Conservation (phyloP, 1,139 yeast species). For the Yamadazyma atmosphaerica region DNA sequence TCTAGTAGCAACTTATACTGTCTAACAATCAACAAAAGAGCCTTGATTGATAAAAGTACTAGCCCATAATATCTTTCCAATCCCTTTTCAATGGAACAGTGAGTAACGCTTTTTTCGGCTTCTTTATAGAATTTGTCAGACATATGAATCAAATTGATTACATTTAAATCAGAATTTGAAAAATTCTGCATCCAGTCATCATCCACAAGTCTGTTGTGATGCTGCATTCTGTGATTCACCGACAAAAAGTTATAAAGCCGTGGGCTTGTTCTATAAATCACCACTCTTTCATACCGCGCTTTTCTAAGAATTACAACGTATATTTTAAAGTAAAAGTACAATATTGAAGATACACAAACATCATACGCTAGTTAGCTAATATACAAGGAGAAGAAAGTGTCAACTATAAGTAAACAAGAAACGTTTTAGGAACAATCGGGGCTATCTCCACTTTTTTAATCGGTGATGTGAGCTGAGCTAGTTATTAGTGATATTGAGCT, state of each 20-base stretch:
- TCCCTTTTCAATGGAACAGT: conserved; percentile 18
- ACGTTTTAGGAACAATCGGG: too few relatives aligned
- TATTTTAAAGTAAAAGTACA: conserved; percentile 1
- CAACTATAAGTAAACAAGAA: neutral
- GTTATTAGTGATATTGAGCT: conserved; percentile 19
- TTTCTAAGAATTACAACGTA: neutral
- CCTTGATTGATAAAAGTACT: conserved; percentile 40
- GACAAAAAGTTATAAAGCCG: too few relatives aligned
- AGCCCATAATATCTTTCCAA: conserved; percentile 29
- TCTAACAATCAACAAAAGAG: conserved; percentile 31
- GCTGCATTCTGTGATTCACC: too few relatives aligned
- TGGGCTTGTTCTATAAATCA: too few relatives aligned
- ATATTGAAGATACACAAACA: neutral
- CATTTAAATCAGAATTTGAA: neutral
- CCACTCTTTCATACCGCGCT: too few relatives aligned
- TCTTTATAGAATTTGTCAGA: conserved; percentile 24
- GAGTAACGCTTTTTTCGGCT: conserved; percentile 25
- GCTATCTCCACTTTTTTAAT: too few relatives aligned
- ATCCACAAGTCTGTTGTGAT: neutral
- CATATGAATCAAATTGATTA: conserved; percentile 9
- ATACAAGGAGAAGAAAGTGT: neutral
- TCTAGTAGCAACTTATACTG: conserved; percentile 27
- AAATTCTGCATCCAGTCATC: neutral
- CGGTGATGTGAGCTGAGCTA: too few relatives aligned
- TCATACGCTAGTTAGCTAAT: neutral